Evolutionary conservation across 1,284 basidiomycete species (phyloP), one percentile per base, ranked within the genome.

Genomic region (Ustilago sp.): DNA sequence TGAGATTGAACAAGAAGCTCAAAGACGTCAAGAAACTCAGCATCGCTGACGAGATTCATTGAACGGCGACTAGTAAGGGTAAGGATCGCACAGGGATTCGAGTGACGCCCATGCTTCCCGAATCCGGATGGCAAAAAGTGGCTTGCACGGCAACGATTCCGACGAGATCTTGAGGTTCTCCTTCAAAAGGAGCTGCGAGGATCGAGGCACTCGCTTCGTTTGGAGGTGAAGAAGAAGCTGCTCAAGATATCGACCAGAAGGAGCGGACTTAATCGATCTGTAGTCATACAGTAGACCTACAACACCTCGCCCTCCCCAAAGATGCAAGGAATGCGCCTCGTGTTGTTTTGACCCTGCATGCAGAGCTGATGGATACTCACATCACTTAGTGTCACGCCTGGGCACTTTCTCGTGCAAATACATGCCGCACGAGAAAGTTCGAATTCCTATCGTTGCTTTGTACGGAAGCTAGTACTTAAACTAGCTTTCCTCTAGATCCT

Each of bases 291-390:
- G 23, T 28, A 43, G 39, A 11, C 41, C 43, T 47, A 28, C 23
- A 28, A 28, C 36, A n/a, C 23, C 9, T 36, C 36, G 19, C 19
- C 23, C 36, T 56, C 54, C 11, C 39, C 15, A 2, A 43, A 28
- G 48, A 50, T 50, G 48, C 48, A 50, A 15, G 28, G 28, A 13
- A 13, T 28, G 48, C 28, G 48, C 48, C 48, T 15, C 31, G 13
- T 23, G 6, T 50, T 50, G 48, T 50, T 50, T 50, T 50, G 48
- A 50, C 45, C 17, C 32, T 58, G 19, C 32, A 54, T 61, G 59
- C 59, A 54, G 19, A 31, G 59, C 50, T 61, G 59, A 61, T 51
- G 54, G 39, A 52, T 41, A 61, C 41, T 38, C 7, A 35, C 48
- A 50, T 50, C 39, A 39, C 35, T 28, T 28, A 28, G 23, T 28